phyloP scores from a whole-genome alignment of 176 grass and related monocot species.

The Elaeis guineensis region DNA sequence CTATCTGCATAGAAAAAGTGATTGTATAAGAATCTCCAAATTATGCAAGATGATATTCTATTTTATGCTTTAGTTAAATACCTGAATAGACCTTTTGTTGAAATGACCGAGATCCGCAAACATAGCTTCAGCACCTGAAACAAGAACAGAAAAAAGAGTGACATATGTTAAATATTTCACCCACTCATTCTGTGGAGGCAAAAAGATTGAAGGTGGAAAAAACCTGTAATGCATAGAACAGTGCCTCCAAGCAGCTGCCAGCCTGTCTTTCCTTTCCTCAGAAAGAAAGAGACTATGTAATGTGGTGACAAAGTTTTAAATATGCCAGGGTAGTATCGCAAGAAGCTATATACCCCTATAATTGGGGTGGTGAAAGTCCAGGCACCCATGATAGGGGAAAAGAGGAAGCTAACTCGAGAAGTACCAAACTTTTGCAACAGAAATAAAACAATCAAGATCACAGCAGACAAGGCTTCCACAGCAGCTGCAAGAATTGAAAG shows the following conservation, averaged over 20 bases:
- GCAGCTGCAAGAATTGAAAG: constrained; percentile 33
- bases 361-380: constrained; percentile 79
- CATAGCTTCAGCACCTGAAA: constrained; percentile 80
- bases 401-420: constrained; percentile 74
- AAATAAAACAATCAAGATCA: constrained; percentile 59
- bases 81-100: constrained; percentile 77
- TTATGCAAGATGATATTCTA: too few relatives aligned
- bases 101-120: constrained; percentile 89
- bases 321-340: constrained; percentile 57
- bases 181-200: neutral
- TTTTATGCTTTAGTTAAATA: constrained; percentile 4
- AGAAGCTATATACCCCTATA: constrained; percentile 65
- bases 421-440: constrained; percentile 74
- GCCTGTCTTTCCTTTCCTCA: constrained; percentile 47
- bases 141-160: neutral
- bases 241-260: constrained; percentile 76
- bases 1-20: constrained; percentile 40
- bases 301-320: constrained; percentile 73
- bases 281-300: constrained; percentile 65
- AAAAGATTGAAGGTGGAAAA: neutral
- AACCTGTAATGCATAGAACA: constrained; percentile 90
- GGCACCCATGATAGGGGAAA: constrained; percentile 75
- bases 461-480: constrained; percentile 52
- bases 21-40: neutral
- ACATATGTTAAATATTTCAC: too few relatives aligned